Conservation (phyloP, 768 basidiomycete species). For the Mycena amicta region DNA sequence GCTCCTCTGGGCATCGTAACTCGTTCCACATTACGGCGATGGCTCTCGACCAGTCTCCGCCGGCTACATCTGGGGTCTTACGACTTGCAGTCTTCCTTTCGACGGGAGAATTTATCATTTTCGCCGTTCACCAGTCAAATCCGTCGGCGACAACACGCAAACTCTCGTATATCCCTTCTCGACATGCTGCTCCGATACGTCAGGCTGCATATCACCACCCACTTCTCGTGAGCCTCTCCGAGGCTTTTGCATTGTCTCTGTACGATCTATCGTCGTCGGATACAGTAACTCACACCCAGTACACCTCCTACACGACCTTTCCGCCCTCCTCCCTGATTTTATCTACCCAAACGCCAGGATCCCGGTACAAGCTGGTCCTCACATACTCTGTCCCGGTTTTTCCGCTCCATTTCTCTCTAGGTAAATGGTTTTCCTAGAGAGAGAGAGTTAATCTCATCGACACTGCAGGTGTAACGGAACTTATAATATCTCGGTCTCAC, state of each 20-base stretch:
- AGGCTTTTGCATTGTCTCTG: slow-evolving; percentile 67
- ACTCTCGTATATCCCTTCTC: slow-evolving; percentile 51
- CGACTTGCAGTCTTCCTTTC: slow-evolving; percentile 65
- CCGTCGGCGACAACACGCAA: slow-evolving; percentile 45
- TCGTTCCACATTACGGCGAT: slow-evolving; percentile 59
- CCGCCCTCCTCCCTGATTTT: slow-evolving; percentile 82
- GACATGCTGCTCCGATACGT: slow-evolving; percentile 50
- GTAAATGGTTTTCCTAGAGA: slow-evolving; percentile 7
- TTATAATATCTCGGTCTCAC: slow-evolving; percentile 56
- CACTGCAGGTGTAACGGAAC: slow-evolving; percentile 76
- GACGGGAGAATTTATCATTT: slow-evolving; percentile 68
- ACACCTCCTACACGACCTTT: slow-evolving; percentile 77
- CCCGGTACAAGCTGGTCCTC: slow-evolving; percentile 68
- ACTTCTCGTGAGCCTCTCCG: slow-evolving; percentile 70
- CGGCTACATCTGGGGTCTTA: slow-evolving; percentile 36
- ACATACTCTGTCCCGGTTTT: slow-evolving; percentile 79
- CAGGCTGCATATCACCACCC: slow-evolving; percentile 81
- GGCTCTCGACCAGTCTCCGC: slow-evolving; percentile 75
- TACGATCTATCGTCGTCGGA: slow-evolving; percentile 67
- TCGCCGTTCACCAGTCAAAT: slow-evolving; percentile 51
- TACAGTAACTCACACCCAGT: slow-evolving; percentile 56
- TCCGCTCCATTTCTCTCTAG: slow-evolving; percentile 59
- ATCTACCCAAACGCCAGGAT: slow-evolving; percentile 55
- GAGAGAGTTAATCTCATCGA: slow-evolving; percentile 4
- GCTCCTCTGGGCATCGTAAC: slow-evolving; percentile 35